Evolutionary conservation across 2,329 filamentous ascomycete genomes (phyloP), one percentile per base, ranked within the genome.

Genomic region (Pyrenochaeta sp.): DNA sequence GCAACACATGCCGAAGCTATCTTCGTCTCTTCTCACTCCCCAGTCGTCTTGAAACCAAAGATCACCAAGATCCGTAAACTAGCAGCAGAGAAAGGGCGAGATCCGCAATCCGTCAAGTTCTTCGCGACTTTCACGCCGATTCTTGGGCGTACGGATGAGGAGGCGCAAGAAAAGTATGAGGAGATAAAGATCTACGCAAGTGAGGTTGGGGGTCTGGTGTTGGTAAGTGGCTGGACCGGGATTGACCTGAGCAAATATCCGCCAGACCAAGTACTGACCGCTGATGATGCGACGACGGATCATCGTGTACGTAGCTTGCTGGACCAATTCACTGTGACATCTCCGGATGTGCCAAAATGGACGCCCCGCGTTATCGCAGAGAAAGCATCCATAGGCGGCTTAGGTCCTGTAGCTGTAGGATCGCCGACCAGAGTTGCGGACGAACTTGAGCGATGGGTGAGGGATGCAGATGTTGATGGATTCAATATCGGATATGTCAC

Each of bases 341-440:
- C 62, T 47, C 54, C 62, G 42, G 62, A 74, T 49, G 54, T 68
- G 7, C 61, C 71, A 35, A 36, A 61, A 49, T 64, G 71, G 65
- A 68, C 69, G n/a, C 67, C 67, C 9, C 59, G 63, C 18, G 63
- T 70, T 1, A 68, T 74, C 27, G 67, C 67, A 23, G 58, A 72
- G 60, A 69, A 69, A 35, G 65, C 69, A 0, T 64, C 63, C 0
- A 72, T 88, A 94, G 96, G 90, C 96, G 94, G 66, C 2, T 46
- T 64, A 2, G 64, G 62, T 4, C 58, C 61, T 23, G 63, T 64
- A 10, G 47, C 48, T 31, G 54, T 66, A 3, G 61, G 63, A 2
- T 51, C 49, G 15, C 74, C 79, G 0, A 49, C 69, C 20, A 80
- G 73, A 1, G 77, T 82, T 1, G 80, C 79, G 0, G 76, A 82